A percentile compares a stretch with the other conserved stretches of the same genome.
Evolutionary conservation across 2,329 filamentous ascomycete genomes (phyloP).

Genomic region (Pleoardoris graminearum): DNA sequence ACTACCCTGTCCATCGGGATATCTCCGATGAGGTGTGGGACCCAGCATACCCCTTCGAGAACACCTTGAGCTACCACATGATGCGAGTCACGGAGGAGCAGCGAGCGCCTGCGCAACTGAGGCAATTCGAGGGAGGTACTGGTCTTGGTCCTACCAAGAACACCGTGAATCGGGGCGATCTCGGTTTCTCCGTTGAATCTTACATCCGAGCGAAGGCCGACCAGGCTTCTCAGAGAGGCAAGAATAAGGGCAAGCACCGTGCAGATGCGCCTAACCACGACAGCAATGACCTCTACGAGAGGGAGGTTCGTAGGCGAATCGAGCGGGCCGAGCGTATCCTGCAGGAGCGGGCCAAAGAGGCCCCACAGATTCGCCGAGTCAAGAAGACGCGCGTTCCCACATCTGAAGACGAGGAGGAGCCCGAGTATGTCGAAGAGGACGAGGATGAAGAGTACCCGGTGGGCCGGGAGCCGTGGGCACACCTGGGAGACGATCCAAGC

Average conservation of each 20-base stretch:
- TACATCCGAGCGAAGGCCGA: background rate
- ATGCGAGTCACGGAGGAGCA: slow-evolving; percentile 23
- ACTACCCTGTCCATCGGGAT: slow-evolving; percentile 35
- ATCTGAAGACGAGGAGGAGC: background rate
- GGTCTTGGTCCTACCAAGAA: slow-evolving; percentile 26
- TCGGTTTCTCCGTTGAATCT: slow-evolving; percentile 24
- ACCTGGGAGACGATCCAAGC: background rate
- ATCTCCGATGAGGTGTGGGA: slow-evolving; percentile 16
- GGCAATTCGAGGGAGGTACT: slow-evolving; percentile 29
- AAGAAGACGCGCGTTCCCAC: background rate
- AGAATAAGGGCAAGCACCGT: slow-evolving; percentile 4
- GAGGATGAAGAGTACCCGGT: background rate
- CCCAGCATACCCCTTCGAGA: slow-evolving; percentile 26
- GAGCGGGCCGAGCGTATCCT: background rate
- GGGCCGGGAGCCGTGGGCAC: background rate
- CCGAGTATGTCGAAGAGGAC: background rate
- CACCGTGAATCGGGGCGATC: slow-evolving; percentile 34
- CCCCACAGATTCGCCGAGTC: background rate
- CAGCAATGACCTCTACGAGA: background rate
- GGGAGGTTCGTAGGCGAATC: background rate
- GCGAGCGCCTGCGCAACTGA: slow-evolving; percentile 35
- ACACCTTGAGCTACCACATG: slow-evolving; percentile 35
- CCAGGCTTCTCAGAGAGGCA: background rate
- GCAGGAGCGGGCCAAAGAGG: background rate
- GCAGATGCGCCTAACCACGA: background rate